Evolutionary conservation across 2,329 filamentous ascomycete genomes (phyloP).

Genomic region (Penicillium sp.): DNA sequence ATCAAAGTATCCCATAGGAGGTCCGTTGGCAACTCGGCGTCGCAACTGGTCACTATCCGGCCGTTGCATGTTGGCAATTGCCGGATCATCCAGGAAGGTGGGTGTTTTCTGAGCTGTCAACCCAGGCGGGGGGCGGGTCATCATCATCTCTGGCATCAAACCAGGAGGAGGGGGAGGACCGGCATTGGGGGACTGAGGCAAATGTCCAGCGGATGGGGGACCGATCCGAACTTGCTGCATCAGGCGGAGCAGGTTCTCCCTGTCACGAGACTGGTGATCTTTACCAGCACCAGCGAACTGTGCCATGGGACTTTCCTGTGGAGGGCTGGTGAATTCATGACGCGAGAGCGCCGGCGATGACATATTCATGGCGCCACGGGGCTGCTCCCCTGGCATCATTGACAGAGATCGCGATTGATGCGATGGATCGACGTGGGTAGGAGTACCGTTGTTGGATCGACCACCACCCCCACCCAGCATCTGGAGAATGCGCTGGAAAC

Average conservation of each 20-base stretch:
- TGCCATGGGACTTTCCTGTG: constrained; percentile 29
- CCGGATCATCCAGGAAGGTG: constrained; percentile 45
- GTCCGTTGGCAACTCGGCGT: constrained; percentile 39
- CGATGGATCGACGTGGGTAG: constrained; percentile 38
- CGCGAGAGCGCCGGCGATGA: constrained; percentile 34
- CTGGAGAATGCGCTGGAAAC: constrained; percentile 76
- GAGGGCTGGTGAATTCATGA: constrained; percentile 33
- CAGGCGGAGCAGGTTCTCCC: constrained; percentile 81
- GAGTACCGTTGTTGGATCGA: constrained; percentile 46
- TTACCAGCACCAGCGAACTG: constrained; percentile 40
- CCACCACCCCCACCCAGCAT: constrained; percentile 70
- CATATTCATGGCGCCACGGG: constrained; percentile 23
- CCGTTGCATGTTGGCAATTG: constrained; percentile 44
- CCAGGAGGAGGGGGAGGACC: constrained; percentile 35
- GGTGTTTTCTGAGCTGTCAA: constrained; percentile 37
- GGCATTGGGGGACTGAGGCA: constrained; percentile 29
- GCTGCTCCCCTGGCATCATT: constrained; percentile 32
- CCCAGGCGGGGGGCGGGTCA: constrained; percentile 36
- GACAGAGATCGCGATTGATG: constrained; percentile 33
- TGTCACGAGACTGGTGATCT: constrained; percentile 56
- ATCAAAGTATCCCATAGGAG: constrained; percentile 42
- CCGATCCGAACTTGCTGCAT: constrained; percentile 63
- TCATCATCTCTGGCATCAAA: constrained; percentile 38
- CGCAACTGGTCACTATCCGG: constrained; percentile 39
- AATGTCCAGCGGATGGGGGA: constrained; percentile 27